Base-by-base conservation (phyloP, 495 filamentous ascomycete species). In the Penicillium arizonense region DNA sequence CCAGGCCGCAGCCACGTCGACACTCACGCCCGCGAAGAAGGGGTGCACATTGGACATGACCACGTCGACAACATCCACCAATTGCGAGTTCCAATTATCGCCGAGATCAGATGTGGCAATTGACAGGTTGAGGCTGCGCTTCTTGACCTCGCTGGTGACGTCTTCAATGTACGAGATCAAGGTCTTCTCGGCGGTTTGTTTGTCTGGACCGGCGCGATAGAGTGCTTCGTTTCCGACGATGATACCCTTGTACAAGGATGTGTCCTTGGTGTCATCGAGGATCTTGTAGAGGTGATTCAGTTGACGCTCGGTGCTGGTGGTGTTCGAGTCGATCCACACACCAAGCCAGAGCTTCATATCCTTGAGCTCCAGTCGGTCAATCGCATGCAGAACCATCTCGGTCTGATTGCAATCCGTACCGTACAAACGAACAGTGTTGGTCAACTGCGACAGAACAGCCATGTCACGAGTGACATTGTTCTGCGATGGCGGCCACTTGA, bases 391-490 rank as follows among this genome's bases (percentile, higher is more conserved):
- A 1, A 94, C 87, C 89, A 97, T 91, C 65, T 96, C 84, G 0
- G 94, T 97, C 69, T 97, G 93, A 66, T 97, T 97, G 79, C 94
- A 98, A 71, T 98, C 94, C 13, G 90, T 97, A 21, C 94, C 94
- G 66, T 98, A 98, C 12, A 97, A 79, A 2, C 93, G 88, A 38
- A 98, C 79, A 2, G 82, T 86, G 67, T 96, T 91, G 50, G 91
- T 97, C 30, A 98, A 77, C 65, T 96, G 91, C 4, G 90, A 91
- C 14, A 98, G 81, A 9, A 96, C 86, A 21, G 94, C 94, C 47
- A 98, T 72, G 61, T 98, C 94, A 35, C 88, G 82, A 5, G 94
- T 98, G 59, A 98, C 78, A 60, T 97, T 96, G 73, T 97, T 96
- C 66, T 96, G 94, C 4, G 82, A 88, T 0, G 93, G 88, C 5